phyloP scores from a whole-genome alignment of 768 basidiomycete species.

The Mycena vulgaris region DNA sequence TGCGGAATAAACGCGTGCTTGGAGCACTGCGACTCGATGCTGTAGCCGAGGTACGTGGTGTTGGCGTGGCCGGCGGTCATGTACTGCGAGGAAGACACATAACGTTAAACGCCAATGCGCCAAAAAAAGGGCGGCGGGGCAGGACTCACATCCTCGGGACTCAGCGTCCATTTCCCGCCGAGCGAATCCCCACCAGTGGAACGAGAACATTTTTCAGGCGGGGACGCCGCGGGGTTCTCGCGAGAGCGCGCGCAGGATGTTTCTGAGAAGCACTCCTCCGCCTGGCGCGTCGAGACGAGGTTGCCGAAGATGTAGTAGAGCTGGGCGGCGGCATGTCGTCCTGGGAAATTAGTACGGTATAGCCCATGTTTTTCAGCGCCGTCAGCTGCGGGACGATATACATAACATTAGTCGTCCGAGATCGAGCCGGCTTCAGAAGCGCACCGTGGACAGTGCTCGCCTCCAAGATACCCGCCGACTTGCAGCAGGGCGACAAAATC shows the following conservation, averaged over 20 bases:
- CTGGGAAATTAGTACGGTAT: slow-evolving; percentile 24
- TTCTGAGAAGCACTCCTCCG: no score
- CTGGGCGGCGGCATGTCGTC: slow-evolving; percentile 42
- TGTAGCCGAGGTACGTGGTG: slow-evolving; percentile 46
- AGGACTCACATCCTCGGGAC: slow-evolving; percentile 5
- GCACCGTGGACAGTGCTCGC: no score
- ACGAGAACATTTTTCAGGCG: background rate
- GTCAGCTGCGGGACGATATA: no score
- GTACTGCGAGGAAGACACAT: no score
- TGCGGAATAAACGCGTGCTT: slow-evolving; percentile 43
- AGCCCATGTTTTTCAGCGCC: slow-evolving; percentile 45
- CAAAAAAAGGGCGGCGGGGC: background rate
- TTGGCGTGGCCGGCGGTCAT: background rate
- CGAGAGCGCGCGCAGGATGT: background rate
- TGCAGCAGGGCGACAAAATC: no score
- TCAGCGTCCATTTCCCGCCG: slow-evolving; percentile 5
- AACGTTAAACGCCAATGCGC: no score
- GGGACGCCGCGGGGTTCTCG: slow-evolving; percentile 2
- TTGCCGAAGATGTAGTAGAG: slow-evolving; percentile 51
- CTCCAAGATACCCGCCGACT: no score
- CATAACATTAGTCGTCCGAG: no score
- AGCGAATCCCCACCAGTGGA: background rate
- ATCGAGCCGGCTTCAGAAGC: no score
- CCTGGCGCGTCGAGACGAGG: no score
- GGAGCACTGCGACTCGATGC: slow-evolving; percentile 49